Evolutionary conservation across 768 basidiomycete species (phyloP).

Genomic region (Leccinum incarnatum): DNA sequence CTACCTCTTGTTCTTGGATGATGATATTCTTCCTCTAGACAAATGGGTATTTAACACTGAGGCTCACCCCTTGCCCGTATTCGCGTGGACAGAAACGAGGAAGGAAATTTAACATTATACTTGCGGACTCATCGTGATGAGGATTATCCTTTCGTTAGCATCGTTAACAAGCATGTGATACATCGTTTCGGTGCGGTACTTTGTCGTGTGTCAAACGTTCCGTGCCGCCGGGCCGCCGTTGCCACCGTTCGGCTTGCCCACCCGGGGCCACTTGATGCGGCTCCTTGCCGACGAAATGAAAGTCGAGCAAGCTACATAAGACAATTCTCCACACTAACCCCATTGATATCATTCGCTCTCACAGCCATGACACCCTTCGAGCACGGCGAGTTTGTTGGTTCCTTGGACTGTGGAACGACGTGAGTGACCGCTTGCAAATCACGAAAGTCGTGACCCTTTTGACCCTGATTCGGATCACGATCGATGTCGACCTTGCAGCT

Average conservation of each 20-base stretch:
- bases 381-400: constrained; percentile 83
- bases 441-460: not conserved
- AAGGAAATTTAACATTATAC: constrained; percentile 34
- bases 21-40: constrained; percentile 54
- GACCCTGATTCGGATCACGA: not conserved
- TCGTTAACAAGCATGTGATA: not conserved
- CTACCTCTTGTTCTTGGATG: constrained; percentile 64
- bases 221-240: not conserved
- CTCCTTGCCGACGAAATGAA: not conserved
- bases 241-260: not conserved
- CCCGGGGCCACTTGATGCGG: too few relatives aligned
- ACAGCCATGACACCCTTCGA: constrained; percentile 40
- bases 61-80: constrained; percentile 76
- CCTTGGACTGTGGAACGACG: constrained; percentile 95
- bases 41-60: constrained; percentile 67
- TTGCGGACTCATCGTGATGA: too few relatives aligned
- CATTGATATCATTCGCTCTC: not conserved
- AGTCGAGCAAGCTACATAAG: constrained; percentile 6
- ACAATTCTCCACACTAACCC: constrained; percentile 2
- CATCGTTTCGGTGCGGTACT: not conserved
- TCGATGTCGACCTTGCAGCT: constrained; percentile 42
- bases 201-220: not conserved
- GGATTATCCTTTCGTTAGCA: not conserved
- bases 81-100: constrained; percentile 59
- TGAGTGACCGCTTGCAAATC: constrained; percentile 36